Conservation (phyloP, 108 stramenopile genomes). For the Stephanodiscus triporus region DNA sequence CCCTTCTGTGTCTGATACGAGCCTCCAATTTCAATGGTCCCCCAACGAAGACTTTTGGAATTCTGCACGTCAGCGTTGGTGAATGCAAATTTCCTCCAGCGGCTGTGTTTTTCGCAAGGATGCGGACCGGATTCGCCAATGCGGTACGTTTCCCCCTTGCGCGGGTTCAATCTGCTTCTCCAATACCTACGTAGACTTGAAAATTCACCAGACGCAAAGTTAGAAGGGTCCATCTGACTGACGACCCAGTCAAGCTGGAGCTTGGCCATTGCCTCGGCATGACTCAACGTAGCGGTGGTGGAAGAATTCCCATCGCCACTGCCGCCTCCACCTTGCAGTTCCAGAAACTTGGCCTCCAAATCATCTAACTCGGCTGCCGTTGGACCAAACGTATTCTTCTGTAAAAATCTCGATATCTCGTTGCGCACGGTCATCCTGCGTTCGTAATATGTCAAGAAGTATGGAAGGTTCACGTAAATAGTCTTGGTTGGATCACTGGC, state of each 20-base stretch:
- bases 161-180: constrained; percentile 44
- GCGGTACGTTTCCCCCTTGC: constrained; percentile 33
- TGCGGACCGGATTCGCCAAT: constrained; percentile 44
- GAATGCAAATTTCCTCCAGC: constrained; percentile 52
- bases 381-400: constrained; percentile 57
- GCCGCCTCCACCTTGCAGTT: not conserved
- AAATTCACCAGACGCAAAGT: constrained; percentile 29
- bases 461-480: constrained; percentile 16
- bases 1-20: constrained; percentile 24
- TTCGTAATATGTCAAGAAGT: constrained; percentile 36
- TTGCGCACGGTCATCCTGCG: constrained; percentile 18
- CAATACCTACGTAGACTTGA: constrained; percentile 42
- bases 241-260: constrained; percentile 29
- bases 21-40: constrained; percentile 26
- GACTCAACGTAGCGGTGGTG: not conserved
- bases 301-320: not conserved
- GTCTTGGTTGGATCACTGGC: constrained; percentile 6
- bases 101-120: constrained; percentile 33
- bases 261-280: constrained; percentile 16
- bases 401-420: constrained; percentile 49
- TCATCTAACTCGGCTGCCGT: constrained; percentile 19
- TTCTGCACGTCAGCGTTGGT: constrained; percentile 46
- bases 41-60: constrained; percentile 38
- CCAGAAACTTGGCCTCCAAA: constrained; percentile 19
- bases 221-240: constrained; percentile 39